Conservation (phyloP, 2,329 filamentous ascomycete genomes). For the Cercospora citrullina region DNA sequence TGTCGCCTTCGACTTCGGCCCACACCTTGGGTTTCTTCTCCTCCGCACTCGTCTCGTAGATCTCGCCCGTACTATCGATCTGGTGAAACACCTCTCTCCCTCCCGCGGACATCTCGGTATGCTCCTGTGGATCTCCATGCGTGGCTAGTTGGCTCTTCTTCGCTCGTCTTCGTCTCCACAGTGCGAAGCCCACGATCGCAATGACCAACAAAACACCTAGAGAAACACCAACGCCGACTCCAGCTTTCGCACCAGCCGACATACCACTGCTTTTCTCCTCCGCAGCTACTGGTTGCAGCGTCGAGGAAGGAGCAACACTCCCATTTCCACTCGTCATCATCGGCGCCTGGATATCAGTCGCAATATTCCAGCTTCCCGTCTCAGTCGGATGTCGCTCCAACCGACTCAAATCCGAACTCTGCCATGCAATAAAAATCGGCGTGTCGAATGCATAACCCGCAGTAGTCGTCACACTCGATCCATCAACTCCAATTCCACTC, state of each 20-base stretch:
- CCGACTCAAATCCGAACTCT: constrained; percentile 11
- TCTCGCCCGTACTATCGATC: neutral
- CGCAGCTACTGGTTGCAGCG: neutral
- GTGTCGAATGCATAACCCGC: constrained; percentile 18
- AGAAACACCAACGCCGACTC: constrained; percentile 15
- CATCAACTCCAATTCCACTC: neutral
- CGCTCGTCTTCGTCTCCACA: constrained; percentile 11
- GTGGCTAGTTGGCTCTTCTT: neutral
- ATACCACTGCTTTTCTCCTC: constrained; percentile 1
- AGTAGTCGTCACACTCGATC: neutral
- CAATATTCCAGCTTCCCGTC: constrained; percentile 12
- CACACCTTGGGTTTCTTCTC: neutral
- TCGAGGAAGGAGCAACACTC: neutral
- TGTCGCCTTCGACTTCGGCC: constrained; percentile 6
- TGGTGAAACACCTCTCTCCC: neutral
- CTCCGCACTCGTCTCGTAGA: constrained; percentile 5
- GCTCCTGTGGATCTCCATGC: neutral
- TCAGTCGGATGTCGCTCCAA: constrained; percentile 11
- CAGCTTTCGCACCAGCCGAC: constrained; percentile 14
- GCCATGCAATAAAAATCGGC: constrained; percentile 17
- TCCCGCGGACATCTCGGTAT: neutral
- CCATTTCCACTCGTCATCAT: neutral
- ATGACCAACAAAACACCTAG: constrained; percentile 7
- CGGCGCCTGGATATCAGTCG: neutral
- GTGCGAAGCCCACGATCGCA: neutral